Conservation (phyloP, 768 basidiomycete species). For the Calvatia gigantea region DNA sequence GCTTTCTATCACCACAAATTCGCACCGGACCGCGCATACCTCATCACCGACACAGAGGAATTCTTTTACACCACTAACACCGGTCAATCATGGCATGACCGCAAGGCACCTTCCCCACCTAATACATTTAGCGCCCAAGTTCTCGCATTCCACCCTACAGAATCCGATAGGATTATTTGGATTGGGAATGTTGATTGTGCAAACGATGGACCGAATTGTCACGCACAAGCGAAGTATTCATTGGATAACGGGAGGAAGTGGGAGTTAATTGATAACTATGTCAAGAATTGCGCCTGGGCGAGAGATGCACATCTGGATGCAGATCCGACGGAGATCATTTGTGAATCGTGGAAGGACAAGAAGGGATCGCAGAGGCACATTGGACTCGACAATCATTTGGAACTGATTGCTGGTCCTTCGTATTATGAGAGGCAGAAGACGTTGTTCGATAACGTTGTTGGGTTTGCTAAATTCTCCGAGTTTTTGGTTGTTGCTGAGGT, state of each 20-base stretch:
- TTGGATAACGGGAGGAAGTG: constrained; percentile 76
- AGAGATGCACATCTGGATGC: constrained; percentile 73
- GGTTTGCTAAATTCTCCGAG: constrained; percentile 96
- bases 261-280: constrained; percentile 78
- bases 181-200: constrained; percentile 73
- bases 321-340: constrained; percentile 86
- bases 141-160: constrained; percentile 79
- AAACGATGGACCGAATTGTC: constrained; percentile 48
- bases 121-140: constrained; percentile 76
- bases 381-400: constrained; percentile 56
- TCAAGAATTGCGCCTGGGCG: constrained; percentile 90
- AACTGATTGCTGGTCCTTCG: constrained; percentile 73
- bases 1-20: constrained; percentile 86
- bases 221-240: constrained; percentile 71
- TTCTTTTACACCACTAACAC: constrained; percentile 84
- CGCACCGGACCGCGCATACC: constrained; percentile 78
- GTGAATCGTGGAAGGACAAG: constrained; percentile 86
- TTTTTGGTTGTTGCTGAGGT: constrained; percentile 96
- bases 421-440: constrained; percentile 72
- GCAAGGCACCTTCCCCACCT: constrained; percentile 62
- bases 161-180: constrained; percentile 86
- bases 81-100: constrained; percentile 65
- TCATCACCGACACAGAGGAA: constrained; percentile 65
- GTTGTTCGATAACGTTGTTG: constrained; percentile 85
- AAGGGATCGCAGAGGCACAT: constrained; percentile 70